phyloP scores from a whole-genome alignment of 306 rosid species.

The Citrullus colocynthis region DNA sequence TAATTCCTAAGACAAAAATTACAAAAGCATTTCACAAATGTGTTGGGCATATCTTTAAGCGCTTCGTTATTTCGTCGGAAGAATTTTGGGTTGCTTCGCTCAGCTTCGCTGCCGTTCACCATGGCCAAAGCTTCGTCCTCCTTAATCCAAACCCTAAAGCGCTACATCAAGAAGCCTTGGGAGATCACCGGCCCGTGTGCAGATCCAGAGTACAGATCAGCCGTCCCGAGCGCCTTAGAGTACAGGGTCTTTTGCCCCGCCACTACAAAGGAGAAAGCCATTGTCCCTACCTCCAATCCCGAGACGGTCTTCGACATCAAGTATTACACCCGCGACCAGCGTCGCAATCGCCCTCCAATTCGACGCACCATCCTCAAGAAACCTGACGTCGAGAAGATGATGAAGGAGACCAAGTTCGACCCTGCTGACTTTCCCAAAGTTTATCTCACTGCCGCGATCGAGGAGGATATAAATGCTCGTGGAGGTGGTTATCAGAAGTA shows the following conservation, averaged over 20 bases:
- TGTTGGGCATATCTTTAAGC: neutral
- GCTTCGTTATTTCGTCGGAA: neutral
- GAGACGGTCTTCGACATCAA: conserved; percentile 84
- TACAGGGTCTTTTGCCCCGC: conserved; percentile 79
- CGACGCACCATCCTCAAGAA: conserved; percentile 54
- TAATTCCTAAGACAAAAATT: neutral
- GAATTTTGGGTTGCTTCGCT: neutral
- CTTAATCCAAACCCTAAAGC: conserved; percentile 38
- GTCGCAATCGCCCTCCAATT: conserved; percentile 91
- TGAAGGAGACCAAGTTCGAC: conserved; percentile 41
- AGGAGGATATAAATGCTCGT: conserved; percentile 49
- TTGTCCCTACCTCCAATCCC: conserved; percentile 59
- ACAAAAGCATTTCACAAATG: neutral
- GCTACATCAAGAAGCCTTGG: conserved; percentile 86
- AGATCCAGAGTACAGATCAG: conserved; percentile 46
- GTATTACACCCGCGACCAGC: conserved; percentile 71
- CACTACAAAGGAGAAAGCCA: conserved; percentile 26
- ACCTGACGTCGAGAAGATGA: conserved; percentile 41
- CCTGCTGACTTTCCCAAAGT: conserved; percentile 59
- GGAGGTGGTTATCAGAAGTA: conserved; percentile 91
- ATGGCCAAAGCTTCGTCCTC: conserved; percentile 20
- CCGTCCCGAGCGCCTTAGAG: conserved; percentile 57
- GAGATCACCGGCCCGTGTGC: conserved; percentile 92
- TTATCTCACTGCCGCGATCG: conserved; percentile 35
- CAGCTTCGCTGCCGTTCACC: neutral